Percentiles rank a stretch among this genome's conserved stretches.
Conservation (phyloP, 75 land plant genomes). For the Chamaecyparis obtusa region DNA sequence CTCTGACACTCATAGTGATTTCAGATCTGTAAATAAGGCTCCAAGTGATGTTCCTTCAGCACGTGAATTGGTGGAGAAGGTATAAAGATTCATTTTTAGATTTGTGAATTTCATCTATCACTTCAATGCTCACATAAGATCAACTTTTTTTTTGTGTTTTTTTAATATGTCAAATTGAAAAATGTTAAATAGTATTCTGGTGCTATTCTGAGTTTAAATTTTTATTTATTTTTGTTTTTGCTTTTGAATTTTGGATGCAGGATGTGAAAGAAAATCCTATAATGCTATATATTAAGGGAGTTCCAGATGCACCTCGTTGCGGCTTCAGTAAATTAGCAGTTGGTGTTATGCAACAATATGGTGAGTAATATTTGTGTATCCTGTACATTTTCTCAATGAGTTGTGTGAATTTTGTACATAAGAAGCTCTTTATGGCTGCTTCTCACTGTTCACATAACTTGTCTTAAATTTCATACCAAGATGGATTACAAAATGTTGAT, state of each 20-base stretch:
- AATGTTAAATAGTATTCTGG: not conserved
- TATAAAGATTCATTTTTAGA: not conserved
- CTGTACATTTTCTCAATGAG: not conserved
- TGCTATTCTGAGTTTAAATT: not conserved
- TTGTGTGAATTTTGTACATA: not conserved
- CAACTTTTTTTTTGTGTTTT: not conserved
- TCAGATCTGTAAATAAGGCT: slow-evolving; percentile 57
- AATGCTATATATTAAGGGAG: slow-evolving; percentile 95
- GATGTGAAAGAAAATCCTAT: slow-evolving; percentile 86
- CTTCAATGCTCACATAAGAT: slow-evolving; percentile 21
- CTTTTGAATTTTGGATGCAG: slow-evolving; percentile 30
- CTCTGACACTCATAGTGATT: slow-evolving; percentile 81
- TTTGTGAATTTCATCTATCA: not conserved
- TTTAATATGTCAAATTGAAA: not conserved
- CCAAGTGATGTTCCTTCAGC: slow-evolving; percentile 40
- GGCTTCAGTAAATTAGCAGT: slow-evolving; percentile 92
- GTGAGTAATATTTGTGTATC: slow-evolving; percentile 25
- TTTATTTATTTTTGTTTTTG: not conserved
- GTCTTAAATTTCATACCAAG: not conserved
- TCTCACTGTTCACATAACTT: not conserved
- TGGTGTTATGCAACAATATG: slow-evolving; percentile 59
- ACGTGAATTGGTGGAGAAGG: slow-evolving; percentile 63
- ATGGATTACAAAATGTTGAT: not conserved
- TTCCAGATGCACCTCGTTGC: slow-evolving; percentile 88
- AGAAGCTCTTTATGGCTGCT: not conserved